Evolutionary conservation across 2,329 filamentous ascomycete species (phyloP), one percentile per base, ranked within the genome.

Genomic region (Monosporascus sp.): DNA sequence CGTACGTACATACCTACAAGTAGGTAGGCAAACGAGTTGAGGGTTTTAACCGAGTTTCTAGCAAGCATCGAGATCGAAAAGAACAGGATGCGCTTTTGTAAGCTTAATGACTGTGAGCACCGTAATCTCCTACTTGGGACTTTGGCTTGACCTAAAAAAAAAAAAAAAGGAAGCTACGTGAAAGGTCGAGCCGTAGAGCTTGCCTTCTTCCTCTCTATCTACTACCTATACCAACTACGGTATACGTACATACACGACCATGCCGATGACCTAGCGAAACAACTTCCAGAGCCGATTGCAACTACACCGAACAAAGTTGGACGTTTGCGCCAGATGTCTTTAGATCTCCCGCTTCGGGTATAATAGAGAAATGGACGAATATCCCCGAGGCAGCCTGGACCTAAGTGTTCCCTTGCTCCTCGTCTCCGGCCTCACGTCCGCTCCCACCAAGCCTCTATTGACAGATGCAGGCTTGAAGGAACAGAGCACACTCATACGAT

Each of bases 361-460:
- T 8, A 47, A 51, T 52, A 57, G 38, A 58, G 55, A 57, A 50
- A 94, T 94, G 89, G 88, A 94, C 71, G 88, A 82, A 63, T 93
- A 90, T 72, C 88, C 89, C 51, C 69, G 75, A 54, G 87, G 87
- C 70, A 96, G 92, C 75, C 78, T 96, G 69, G 83, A 86, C 68
- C 91, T 94, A 72, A 95, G 94, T 72, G 80, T 95, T 63, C 93
- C 93, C 37, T 80, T 96, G 53, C 74, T 97, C 56, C 76, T 95
- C 47, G 81, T 96, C 37, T 90, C 90, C 38, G 94, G 93, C 14
- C 79, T 97, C 37, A 78, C 72, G 65, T 66, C 66, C 60, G 62
- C 70, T 63, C 66, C 25, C 60, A 76, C 59, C 65, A 75, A 59
- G 69, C 75, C 54, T 64, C 72, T 50, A 61, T 75, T 57, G n/a